Evolutionary conservation across 345 rosid species (phyloP).

Genomic region (Stellera chamaejasme): DNA sequence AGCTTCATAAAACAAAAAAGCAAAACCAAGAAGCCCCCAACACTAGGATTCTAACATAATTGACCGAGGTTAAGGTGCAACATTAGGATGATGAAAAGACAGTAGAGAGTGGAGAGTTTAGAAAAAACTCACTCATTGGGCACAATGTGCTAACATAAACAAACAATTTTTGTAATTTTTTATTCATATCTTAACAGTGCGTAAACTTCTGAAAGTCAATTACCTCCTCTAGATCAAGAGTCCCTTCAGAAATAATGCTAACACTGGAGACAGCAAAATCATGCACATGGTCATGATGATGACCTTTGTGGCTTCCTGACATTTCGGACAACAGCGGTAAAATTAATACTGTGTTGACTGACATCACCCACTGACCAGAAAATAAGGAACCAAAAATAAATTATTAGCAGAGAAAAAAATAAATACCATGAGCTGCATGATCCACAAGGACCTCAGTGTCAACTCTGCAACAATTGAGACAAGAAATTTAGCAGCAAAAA

Average conservation of each 20-base stretch:
- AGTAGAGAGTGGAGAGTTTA: no score
- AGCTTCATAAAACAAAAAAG: no score
- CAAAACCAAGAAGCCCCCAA: no score
- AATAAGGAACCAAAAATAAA: background rate
- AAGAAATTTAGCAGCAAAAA: constrained; percentile 6
- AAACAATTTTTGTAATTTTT: no score
- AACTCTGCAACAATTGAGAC: constrained; percentile 34
- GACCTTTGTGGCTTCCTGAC: constrained; percentile 37
- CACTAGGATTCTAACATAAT: no score
- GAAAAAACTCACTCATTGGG: no score
- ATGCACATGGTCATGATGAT: constrained; percentile 56
- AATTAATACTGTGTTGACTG: no score
- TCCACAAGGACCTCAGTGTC: constrained; percentile 45
- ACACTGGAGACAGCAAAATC: constrained; percentile 69
- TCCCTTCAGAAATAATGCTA: constrained; percentile 61
- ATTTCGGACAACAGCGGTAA: constrained; percentile 3
- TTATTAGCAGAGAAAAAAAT: background rate
- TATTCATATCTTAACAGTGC: no score
- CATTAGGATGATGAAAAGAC: no score
- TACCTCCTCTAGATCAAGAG: constrained; percentile 76
- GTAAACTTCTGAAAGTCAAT: background rate
- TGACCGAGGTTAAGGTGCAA: no score
- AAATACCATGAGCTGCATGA: constrained; percentile 33
- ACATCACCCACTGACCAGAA: background rate
- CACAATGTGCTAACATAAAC: no score